Percentiles rank a stretch among this genome's conserved stretches.
These are phyloP conservation scores for Penicillium robsamsonii DNA, from an alignment of 495 filamentous ascomycete species.

Conservation along the genomic window DNA sequence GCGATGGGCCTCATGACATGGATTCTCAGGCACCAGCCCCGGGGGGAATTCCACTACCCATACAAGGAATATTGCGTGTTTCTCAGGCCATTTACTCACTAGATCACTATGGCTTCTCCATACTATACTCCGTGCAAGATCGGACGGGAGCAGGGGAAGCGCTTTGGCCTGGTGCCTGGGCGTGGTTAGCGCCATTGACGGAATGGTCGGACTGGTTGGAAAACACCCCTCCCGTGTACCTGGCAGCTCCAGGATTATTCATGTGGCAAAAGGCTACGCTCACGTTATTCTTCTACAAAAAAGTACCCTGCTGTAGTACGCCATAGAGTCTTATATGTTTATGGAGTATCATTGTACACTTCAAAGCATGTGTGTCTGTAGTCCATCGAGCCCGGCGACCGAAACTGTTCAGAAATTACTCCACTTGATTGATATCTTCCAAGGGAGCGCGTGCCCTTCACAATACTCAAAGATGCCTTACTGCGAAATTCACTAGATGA, in stretches of 20 bases:
- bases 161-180: constrained; percentile 13
- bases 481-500: background rate
- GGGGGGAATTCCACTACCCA: background rate
- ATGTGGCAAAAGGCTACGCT: constrained; percentile 14
- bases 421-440: background rate
- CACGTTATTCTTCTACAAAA: background rate
- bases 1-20: constrained; percentile 9
- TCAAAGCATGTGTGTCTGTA: background rate
- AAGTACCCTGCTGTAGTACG: background rate
- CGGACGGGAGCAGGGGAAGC: background rate
- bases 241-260: constrained; percentile 21
- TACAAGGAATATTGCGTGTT: background rate
- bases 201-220: constrained; percentile 18
- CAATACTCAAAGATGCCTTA: background rate
- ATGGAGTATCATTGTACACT: background rate
- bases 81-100: background rate
- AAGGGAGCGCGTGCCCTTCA: background rate
- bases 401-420: background rate
- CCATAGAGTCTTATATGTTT: background rate
- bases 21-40: background rate
- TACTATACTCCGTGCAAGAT: background rate
- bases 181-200: constrained; percentile 10
- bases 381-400: background rate
- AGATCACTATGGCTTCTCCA: background rate
- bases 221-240: constrained; percentile 19